phyloP scores from a whole-genome alignment of 441 rosid species.

The Brassica balearica region DNA sequence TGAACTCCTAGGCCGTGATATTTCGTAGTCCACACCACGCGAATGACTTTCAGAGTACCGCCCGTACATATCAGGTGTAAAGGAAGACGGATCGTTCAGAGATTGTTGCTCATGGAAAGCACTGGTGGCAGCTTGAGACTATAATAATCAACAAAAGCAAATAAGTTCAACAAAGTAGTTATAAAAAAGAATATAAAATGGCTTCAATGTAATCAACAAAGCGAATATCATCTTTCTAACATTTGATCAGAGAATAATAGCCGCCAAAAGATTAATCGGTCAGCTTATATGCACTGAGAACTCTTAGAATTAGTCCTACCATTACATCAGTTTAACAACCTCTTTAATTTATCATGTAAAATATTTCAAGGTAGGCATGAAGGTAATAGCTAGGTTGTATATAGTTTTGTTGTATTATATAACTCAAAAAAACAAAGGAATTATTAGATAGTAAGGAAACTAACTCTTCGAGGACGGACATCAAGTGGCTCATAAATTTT shows the following conservation, averaged over 20 bases:
- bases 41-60: conserved; percentile 64
- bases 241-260: neutral
- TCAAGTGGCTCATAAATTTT: conserved; percentile 69
- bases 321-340: conserved; percentile 17
- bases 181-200: neutral
- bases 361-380: neutral
- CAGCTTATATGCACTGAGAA: conserved; percentile 7
- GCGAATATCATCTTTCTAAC: neutral
- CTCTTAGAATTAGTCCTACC: conserved; percentile 10
- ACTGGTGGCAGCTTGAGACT: conserved; percentile 59
- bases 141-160: conserved; percentile 31
- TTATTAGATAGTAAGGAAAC: conserved; percentile 42
- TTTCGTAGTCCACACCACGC: conserved; percentile 61
- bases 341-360: conserved; percentile 3
- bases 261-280: neutral
- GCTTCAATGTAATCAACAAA: conserved; percentile 2
- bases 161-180: conserved; percentile 2
- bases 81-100: conserved; percentile 68
- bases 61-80: conserved; percentile 64
- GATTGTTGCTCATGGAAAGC: conserved; percentile 76
- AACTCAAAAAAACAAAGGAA: conserved; percentile 9
- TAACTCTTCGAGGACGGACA: conserved; percentile 67
- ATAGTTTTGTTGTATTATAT: neutral
- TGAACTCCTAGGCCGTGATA: conserved; percentile 59
- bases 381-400: conserved; percentile 1